Base-by-base conservation (phyloP, 495 filamentous ascomycete genomes). In the Talaromyces liani region DNA sequence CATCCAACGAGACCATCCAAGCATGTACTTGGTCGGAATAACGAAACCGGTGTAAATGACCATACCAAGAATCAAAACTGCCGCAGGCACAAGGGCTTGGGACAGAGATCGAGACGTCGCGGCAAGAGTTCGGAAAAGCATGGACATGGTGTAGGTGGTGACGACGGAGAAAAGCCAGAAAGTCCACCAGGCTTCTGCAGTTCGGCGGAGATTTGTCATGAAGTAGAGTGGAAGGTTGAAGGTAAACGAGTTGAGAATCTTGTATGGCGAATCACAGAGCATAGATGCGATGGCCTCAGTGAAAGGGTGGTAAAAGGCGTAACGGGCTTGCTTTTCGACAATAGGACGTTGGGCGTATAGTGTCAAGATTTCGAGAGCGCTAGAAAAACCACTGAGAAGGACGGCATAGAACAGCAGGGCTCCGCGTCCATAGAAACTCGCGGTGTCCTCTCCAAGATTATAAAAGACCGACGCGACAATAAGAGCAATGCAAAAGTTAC, bases 21-120 rank as follows among this genome's bases (percentile, higher is more conserved):
- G 84, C 91, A 96, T 96, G 60, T 75, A 58, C 58, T 70, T 72
- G 47, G 85, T 83, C 0, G 92, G 93, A 65, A 98, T 91, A 2
- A 86, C 87, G 72, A 96, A 97, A 8, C 93, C 93, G 60, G 92
- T 96, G 71, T 94, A 97, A 63, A 96, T 90, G 68, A 95, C 79
- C 45, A 96, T 77, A 51, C 85, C 83, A 57, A 97, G 80, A 72
- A 97, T 93, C 66, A 96, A 82, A 25, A 96, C 73, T 1, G 90
- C 89, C 22, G 91, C 84, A 2, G 91, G 91, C 1, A 91, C 88
- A 85, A 95, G 86, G 55, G 93, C 92, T 69, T 95, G 90, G 0
- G 86, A 86, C 58, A 96, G 76, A 10, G 91, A 89, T 31, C 90
- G 81, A 14, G 92, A 91, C 2, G 88, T 72, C n/a, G 91, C 85